Evolutionary conservation across 2,329 filamentous ascomycete genomes (phyloP), one percentile per base, ranked within the genome.

Genomic region (Teratosphaeria destructans): DNA sequence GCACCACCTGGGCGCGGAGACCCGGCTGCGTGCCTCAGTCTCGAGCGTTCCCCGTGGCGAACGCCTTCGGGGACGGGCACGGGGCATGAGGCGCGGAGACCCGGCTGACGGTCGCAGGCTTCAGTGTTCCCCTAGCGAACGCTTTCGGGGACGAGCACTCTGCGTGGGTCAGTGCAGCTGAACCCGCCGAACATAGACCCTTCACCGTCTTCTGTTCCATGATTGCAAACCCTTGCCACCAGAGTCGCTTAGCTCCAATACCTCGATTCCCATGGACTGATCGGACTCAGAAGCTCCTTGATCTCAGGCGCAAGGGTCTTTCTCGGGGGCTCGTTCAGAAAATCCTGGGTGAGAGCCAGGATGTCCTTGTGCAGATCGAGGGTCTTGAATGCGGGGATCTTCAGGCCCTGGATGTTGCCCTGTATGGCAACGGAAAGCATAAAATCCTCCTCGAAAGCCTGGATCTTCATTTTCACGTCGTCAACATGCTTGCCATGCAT

Each of bases 391-490:
- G 63, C 63, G 4, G 72, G 71, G 7, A 72, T 65, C 57, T 66
- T 65, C 34, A 71, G 37, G 8, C 62, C 66, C 43, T 68, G 55
- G 19, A 70, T 63, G 23, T 70, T 59, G 34, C 72, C 71, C 62
- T 73, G 75, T 32, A 76, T 78, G 5, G 82, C 82, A 35, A 81
- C 81, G 0, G 81, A 80, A 64, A 86, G 74, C 71, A 86, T 79
- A 65, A 81, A 85, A 58, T 82, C 76, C 61, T 79, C 74, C 62
- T 83, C 82, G 67, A 82, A 85, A 0, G 81, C 78, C 59, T 82
- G 77, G 19, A 86, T 77, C 67, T 84, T 81, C 64, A 86, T 74
- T 55, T 77, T 73, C 23, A 85, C 81, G 63, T 83, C 78, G 4
- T 77, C 68, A 56, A 84, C 74, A 47, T 69, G 67, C 56, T 70